Evolutionary conservation across 192 early-diverging fungal species (phyloP).

Genomic region (Coemansia sp.): DNA sequence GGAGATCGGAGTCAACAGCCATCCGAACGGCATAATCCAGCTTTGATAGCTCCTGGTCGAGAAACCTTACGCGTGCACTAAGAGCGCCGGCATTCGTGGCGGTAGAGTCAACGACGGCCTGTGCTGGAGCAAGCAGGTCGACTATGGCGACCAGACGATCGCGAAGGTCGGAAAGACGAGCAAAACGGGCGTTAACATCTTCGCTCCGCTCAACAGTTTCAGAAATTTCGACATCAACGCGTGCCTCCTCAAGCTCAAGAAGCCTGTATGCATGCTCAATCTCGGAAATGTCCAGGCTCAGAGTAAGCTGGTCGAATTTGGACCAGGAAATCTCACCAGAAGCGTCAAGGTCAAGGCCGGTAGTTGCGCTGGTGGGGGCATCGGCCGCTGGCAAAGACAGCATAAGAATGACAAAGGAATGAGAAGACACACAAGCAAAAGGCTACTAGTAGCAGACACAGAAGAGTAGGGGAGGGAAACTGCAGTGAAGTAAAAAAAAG

Average conservation of each 20-base stretch:
- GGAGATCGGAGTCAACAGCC: slow-evolving; percentile 67
- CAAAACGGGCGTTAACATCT: slow-evolving; percentile 17
- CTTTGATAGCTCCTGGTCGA: slow-evolving; percentile 79
- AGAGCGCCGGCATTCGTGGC: slow-evolving; percentile 77
- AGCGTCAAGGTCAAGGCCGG: slow-evolving; percentile 13
- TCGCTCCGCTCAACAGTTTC: slow-evolving; percentile 24
- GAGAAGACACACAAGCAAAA: not conserved
- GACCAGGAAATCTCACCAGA: slow-evolving; percentile 19
- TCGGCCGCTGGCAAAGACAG: not conserved
- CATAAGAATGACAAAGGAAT: not conserved
- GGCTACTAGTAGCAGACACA: not conserved
- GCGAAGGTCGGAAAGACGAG: slow-evolving; percentile 20
- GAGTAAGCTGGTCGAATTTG: slow-evolving; percentile 19
- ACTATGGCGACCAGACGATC: slow-evolving; percentile 5
- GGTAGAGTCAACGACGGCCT: slow-evolving; percentile 35
- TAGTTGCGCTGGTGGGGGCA: not conserved
- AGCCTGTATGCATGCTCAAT: slow-evolving; percentile 37
- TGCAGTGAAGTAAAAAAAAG: too few species aligned
- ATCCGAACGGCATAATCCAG: slow-evolving; percentile 69
- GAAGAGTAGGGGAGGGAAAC: not conserved
- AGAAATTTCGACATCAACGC: slow-evolving; percentile 47
- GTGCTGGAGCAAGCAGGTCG: slow-evolving; percentile 27
- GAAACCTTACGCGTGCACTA: slow-evolving; percentile 78
- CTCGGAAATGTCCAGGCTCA: slow-evolving; percentile 22
- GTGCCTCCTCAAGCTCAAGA: slow-evolving; percentile 53